phyloP scores from a whole-genome alignment of 1,284 basidiomycete genomes.

The Moesziomyces aphidis region DNA sequence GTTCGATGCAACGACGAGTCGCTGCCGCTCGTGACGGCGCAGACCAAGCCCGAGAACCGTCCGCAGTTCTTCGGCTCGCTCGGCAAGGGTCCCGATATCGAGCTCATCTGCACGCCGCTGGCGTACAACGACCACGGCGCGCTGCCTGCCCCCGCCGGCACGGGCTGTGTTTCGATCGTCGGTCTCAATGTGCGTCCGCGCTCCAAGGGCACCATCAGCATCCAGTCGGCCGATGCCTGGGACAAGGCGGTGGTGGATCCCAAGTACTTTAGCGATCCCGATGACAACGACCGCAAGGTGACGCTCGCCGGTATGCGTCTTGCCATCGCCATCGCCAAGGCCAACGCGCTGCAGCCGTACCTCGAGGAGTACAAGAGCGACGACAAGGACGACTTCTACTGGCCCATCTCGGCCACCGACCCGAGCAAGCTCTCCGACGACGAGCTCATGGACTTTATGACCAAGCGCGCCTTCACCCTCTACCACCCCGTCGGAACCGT shows the following conservation, averaged over 20 bases:
- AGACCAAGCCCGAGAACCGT: constrained; percentile 44
- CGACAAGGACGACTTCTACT: constrained; percentile 41
- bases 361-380: constrained; percentile 44
- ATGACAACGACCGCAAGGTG: constrained; percentile 55
- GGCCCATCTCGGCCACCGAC: constrained; percentile 47
- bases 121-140: constrained; percentile 48
- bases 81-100: constrained; percentile 65
- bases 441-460: constrained; percentile 67
- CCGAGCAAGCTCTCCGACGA: constrained; percentile 55
- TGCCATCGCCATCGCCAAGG: constrained; percentile 31
- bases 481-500: constrained; percentile 74
- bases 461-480: constrained; percentile 73
- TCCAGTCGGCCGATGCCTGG: constrained; percentile 39
- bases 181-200: constrained; percentile 52
- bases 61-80: constrained; percentile 56
- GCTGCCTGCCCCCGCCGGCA: constrained; percentile 30
- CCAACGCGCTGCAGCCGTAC: constrained; percentile 38
- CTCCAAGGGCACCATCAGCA: constrained; percentile 43
- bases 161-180: constrained; percentile 39
- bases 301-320: constrained; percentile 47
- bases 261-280: constrained; percentile 46
- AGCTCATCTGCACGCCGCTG: constrained; percentile 53
- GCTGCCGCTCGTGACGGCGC: constrained; percentile 51
- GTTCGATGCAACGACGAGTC: constrained; percentile 62
- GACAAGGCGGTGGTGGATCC: constrained; percentile 51